Conservation (phyloP, 805 yeast genomes). For the Saturnispora galanensis region DNA sequence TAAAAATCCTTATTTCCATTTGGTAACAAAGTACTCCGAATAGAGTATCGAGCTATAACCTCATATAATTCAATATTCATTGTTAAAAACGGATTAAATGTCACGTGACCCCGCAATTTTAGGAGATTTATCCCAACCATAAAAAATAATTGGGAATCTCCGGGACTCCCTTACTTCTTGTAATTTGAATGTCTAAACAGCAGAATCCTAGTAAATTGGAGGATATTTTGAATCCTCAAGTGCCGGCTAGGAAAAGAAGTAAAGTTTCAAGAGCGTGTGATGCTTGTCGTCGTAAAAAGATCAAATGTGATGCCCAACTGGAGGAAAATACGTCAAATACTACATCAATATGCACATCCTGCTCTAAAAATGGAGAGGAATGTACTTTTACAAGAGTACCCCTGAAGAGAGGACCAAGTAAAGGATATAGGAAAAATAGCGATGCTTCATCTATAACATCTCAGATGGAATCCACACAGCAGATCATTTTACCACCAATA, state of each 20-base stretch:
- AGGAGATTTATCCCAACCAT: too few species aligned
- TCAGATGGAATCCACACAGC: slow-evolving; percentile 6
- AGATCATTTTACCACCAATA: slow-evolving; percentile 21
- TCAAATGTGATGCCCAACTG: slow-evolving; percentile 57
- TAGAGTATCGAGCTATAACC: too few species aligned
- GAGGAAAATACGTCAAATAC: slow-evolving; percentile 35
- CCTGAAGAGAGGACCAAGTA: slow-evolving; percentile 69
- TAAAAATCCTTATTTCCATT: too few species aligned
- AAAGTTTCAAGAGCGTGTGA: slow-evolving; percentile 79
- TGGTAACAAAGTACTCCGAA: too few species aligned
- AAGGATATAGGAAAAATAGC: slow-evolving; percentile 38
- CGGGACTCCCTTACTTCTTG: too few species aligned
- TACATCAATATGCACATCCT: slow-evolving; percentile 50
- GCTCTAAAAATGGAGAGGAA: slow-evolving; percentile 46
- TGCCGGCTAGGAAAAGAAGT: slow-evolving; percentile 43
- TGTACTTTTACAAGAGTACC: slow-evolving; percentile 68
- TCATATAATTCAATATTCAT: too few species aligned
- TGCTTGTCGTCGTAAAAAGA: slow-evolving; percentile 64
- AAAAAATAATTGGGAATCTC: too few species aligned
- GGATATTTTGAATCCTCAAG: too few species aligned
- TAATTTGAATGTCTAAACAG: background rate
- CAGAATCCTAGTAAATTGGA: background rate
- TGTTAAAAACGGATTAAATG: too few species aligned
- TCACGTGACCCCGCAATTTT: too few species aligned
- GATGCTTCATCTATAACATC: background rate